Evolutionary conservation across 2,329 filamentous ascomycete genomes (phyloP).

Genomic region (Sclerotinia sclerotiorum): DNA sequence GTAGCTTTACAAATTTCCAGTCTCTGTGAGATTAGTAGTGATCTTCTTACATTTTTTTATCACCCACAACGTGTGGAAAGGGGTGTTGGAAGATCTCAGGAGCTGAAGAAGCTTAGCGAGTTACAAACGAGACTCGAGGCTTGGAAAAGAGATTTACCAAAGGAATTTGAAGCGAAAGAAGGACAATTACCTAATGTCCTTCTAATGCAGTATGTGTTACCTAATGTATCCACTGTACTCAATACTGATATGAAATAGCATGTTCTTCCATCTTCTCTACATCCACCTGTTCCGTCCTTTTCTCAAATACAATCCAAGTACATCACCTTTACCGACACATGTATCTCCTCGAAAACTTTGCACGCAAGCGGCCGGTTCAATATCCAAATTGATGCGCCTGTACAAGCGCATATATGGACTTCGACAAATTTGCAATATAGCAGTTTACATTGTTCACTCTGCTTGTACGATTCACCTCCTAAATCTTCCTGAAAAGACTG

Average conservation of each 20-base stretch:
- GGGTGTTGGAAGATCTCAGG: constrained; percentile 71
- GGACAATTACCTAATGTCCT: constrained; percentile 83
- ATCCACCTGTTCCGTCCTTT: constrained; percentile 96
- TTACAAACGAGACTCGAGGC: constrained; percentile 85
- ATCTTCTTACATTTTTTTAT: constrained; percentile 87
- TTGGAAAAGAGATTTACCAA: constrained; percentile 81
- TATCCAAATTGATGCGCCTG: constrained; percentile 89
- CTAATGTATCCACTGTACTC: constrained; percentile 6
- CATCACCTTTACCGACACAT: constrained; percentile 80
- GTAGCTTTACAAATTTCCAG: constrained; percentile 78
- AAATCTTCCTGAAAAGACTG: constrained; percentile 89
- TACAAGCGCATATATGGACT: constrained; percentile 92
- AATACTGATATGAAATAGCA: constrained; percentile 55
- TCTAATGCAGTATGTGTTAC: constrained; percentile 71
- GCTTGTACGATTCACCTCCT: constrained; percentile 93
- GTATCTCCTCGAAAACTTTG: constrained; percentile 90
- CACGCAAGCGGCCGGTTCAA: constrained; percentile 82
- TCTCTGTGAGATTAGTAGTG: constrained; percentile 90
- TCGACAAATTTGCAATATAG: constrained; percentile 93
- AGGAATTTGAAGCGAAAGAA: constrained; percentile 85
- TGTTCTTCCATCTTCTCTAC: constrained; percentile 96
- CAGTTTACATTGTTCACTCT: constrained; percentile 91
- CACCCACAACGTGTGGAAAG: constrained; percentile 68
- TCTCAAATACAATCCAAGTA: constrained; percentile 79
- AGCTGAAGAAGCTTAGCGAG: constrained; percentile 90